A percentile compares a stretch with the other conserved stretches of the same genome.
These are phyloP conservation scores for Beauveria sp. DNA, from an alignment of 2,329 filamentous ascomycete genomes.

Conservation along the genomic window DNA sequence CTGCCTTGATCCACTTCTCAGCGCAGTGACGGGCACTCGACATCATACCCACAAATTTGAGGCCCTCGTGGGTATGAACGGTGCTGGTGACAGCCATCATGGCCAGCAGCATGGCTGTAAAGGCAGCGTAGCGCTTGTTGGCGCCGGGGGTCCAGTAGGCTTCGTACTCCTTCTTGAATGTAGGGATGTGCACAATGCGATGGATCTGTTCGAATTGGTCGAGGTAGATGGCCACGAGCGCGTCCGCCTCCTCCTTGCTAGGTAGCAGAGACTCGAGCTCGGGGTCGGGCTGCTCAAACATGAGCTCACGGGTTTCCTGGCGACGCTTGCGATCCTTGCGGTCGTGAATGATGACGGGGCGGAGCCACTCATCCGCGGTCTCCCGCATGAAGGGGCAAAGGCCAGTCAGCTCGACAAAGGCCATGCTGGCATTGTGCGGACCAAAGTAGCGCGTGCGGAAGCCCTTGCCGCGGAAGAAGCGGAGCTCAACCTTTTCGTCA, in stretches of 20 bases:
- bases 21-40: slow-evolving; percentile 48
- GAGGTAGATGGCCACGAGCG: slow-evolving; percentile 41
- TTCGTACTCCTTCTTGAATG: slow-evolving; percentile 48
- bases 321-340: slow-evolving; percentile 48
- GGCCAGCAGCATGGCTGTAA: slow-evolving; percentile 50
- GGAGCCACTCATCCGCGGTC: slow-evolving; percentile 53
- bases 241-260: slow-evolving; percentile 38
- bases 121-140: slow-evolving; percentile 39
- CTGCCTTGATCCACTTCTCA: slow-evolving; percentile 48
- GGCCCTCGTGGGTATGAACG: slow-evolving; percentile 42
- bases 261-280: slow-evolving; percentile 44
- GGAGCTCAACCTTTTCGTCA: slow-evolving; percentile 44
- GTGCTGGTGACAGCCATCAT: slow-evolving; percentile 55
- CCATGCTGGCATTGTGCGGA: slow-evolving; percentile 53
- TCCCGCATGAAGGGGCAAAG: slow-evolving; percentile 55
- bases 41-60: slow-evolving; percentile 51
- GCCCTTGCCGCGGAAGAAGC: slow-evolving; percentile 50
- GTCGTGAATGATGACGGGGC: slow-evolving; percentile 47
- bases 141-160: slow-evolving; percentile 44
- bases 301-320: slow-evolving; percentile 43
- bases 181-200: slow-evolving; percentile 52
- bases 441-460: slow-evolving; percentile 55
- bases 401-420: slow-evolving; percentile 50
- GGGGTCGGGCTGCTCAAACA: slow-evolving; percentile 39
- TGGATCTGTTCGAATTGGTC: slow-evolving; percentile 49